These are phyloP conservation scores for Tulasnella sp. DNA, from an alignment of 768 basidiomycete species.

Conservation along the genomic window DNA sequence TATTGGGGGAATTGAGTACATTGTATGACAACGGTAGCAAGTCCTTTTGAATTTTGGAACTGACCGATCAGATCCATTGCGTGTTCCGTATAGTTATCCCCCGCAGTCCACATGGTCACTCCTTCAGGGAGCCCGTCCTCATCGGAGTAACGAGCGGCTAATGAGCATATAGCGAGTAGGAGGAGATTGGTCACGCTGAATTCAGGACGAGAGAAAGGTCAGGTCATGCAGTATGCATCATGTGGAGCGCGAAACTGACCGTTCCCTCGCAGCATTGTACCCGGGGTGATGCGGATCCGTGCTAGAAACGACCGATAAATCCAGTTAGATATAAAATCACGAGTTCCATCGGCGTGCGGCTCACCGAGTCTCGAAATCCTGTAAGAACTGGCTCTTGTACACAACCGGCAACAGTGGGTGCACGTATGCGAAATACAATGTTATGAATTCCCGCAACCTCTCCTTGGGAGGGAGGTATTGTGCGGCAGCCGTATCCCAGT, in stretches of 20 bases:
- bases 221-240: too few species aligned
- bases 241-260: too few species aligned
- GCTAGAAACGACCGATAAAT: background rate
- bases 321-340: background rate
- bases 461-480: constrained; percentile 43
- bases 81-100: constrained; percentile 56
- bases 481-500: constrained; percentile 22
- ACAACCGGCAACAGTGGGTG: constrained; percentile 71
- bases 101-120: constrained; percentile 71
- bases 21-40: too few species aligned
- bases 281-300: constrained; percentile 4
- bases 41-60: background rate
- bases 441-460: constrained; percentile 57
- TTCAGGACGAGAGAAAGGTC: constrained; percentile 37
- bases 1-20: too few species aligned
- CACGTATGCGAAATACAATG: constrained; percentile 72
- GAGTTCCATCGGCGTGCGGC: background rate
- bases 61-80: constrained; percentile 50
- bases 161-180: constrained; percentile 72
- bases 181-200: constrained; percentile 3
- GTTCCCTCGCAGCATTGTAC: background rate
- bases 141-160: constrained; percentile 57
- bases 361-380: constrained; percentile 33
- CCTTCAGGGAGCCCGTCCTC: background rate
- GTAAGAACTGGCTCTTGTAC: constrained; percentile 58